A percentile compares a stretch with the other conserved stretches of the same genome.
Conservation (phyloP, 2,329 filamentous ascomycete species). For the Beauveria pseudobassiana region DNA sequence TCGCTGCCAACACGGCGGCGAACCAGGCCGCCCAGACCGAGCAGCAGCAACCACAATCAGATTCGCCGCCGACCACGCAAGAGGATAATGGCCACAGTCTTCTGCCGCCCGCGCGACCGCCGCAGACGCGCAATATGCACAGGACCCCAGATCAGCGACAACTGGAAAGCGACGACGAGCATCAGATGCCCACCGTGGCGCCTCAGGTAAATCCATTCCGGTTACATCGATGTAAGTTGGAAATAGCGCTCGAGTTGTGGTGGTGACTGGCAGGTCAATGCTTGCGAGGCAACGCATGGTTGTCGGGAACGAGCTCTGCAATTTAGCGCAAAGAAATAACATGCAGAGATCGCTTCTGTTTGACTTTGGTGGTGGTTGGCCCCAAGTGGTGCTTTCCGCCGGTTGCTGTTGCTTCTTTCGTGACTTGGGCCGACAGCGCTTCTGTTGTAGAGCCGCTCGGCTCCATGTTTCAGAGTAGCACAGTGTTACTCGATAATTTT, state of each 20-base stretch:
- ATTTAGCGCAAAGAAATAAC: not conserved
- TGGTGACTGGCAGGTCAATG: no score
- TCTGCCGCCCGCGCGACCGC: not conserved
- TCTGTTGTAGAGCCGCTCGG: not conserved
- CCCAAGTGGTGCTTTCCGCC: not conserved
- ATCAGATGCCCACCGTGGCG: slow-evolving; percentile 17
- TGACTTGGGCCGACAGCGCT: not conserved
- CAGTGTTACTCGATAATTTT: not conserved
- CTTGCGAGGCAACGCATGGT: no score
- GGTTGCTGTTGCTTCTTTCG: not conserved
- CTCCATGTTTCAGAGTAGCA: not conserved
- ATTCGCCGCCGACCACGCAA: not conserved
- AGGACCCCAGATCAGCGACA: slow-evolving; percentile 21
- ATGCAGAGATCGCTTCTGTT: no score
- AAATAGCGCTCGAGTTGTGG: not conserved
- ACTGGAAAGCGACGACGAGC: slow-evolving; percentile 13
- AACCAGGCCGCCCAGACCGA: slow-evolving; percentile 10
- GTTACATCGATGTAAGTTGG: slow-evolving; percentile 28
- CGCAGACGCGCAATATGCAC: slow-evolving; percentile 13
- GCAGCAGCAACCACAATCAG: slow-evolving; percentile 11
- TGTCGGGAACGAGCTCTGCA: not conserved
- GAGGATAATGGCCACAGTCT: not conserved
- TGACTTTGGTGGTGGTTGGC: not conserved
- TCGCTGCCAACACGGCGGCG: slow-evolving; percentile 19
- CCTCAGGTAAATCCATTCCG: slow-evolving; percentile 30